Evolutionary conservation across 2,329 filamentous ascomycete species (phyloP).

Genomic region (Colletotrichum kahawae): DNA sequence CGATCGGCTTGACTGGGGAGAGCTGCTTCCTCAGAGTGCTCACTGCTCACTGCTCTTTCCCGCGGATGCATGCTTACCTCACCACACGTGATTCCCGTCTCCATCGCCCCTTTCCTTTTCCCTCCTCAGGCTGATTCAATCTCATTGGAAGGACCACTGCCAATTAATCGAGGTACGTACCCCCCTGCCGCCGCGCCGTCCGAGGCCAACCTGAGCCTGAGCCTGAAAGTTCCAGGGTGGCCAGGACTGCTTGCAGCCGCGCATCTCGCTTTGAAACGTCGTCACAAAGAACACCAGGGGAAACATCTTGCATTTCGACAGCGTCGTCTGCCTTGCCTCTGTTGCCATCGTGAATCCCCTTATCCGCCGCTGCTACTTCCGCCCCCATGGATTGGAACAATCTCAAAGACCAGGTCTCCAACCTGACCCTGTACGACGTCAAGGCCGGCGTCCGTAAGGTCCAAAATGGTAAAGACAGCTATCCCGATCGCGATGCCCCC

Average conservation of each 20-base stretch:
- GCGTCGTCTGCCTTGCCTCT: not conserved
- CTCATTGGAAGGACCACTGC: not conserved
- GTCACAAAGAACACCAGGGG: constrained; percentile 10
- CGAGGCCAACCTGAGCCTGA: constrained; percentile 16
- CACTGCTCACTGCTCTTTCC: not conserved
- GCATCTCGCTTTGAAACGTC: constrained; percentile 20
- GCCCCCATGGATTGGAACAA: constrained; percentile 81
- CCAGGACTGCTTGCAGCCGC: constrained; percentile 7
- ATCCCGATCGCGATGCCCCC: constrained; percentile 6
- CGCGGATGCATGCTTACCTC: too few species aligned
- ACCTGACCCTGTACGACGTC: constrained; percentile 91
- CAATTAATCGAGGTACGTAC: constrained; percentile 8
- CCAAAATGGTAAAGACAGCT: constrained; percentile 78
- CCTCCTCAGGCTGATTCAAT: not conserved
- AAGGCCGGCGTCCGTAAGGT: constrained; percentile 95
- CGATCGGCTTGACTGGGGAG: not conserved
- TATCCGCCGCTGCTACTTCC: not conserved
- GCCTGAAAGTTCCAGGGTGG: constrained; percentile 23
- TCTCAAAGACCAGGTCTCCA: constrained; percentile 85
- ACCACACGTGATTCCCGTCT: not conserved
- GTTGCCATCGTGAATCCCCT: not conserved
- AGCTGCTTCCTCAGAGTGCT: not conserved
- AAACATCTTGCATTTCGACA: not conserved
- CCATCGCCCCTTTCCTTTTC: not conserved
- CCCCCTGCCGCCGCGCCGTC: constrained; percentile 12